phyloP scores from a whole-genome alignment of 2,329 filamentous ascomycete species.

The Plenodomus lindquistii region DNA sequence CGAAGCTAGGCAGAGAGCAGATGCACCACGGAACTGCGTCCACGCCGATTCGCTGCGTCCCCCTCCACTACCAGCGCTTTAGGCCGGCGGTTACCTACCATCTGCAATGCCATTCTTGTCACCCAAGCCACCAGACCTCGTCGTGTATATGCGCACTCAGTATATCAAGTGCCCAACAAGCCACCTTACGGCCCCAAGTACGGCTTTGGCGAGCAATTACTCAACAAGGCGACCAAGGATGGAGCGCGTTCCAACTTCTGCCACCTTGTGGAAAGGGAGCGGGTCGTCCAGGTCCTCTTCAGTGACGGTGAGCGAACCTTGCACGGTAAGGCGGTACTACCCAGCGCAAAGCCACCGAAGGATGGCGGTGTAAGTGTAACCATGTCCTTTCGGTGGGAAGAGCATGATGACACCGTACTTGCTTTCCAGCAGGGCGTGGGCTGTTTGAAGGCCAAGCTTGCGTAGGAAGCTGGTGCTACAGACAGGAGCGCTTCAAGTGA shows the following conservation, averaged over 20 bases:
- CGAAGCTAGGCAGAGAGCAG: conserved; percentile 16
- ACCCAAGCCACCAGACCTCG: not conserved
- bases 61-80: not conserved
- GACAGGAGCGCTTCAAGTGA: not conserved
- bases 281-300: conserved; percentile 1
- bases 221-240: conserved; percentile 1
- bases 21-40: conserved; percentile 1
- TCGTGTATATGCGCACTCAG: conserved; percentile 1
- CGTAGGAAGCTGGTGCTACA: not conserved
- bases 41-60: conserved; percentile 8
- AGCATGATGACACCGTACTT: conserved; percentile 1
- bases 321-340: not conserved
- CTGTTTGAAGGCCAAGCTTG: conserved; percentile 3
- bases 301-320: not conserved
- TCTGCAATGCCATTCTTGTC: not conserved
- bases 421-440: conserved; percentile 1
- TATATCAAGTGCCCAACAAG: not conserved
- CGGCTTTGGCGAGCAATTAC: conserved; percentile 4
- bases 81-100: not conserved
- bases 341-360: conserved; percentile 1
- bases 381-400: conserved; percentile 1
- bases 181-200: conserved; percentile 6
- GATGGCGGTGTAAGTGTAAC: not conserved
- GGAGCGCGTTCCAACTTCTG: conserved; percentile 1
- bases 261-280: not conserved